These are phyloP conservation scores for Chytridiales sp. DNA, from an alignment of 371 early-diverging fungal genomes.

Conservation along the genomic window DNA sequence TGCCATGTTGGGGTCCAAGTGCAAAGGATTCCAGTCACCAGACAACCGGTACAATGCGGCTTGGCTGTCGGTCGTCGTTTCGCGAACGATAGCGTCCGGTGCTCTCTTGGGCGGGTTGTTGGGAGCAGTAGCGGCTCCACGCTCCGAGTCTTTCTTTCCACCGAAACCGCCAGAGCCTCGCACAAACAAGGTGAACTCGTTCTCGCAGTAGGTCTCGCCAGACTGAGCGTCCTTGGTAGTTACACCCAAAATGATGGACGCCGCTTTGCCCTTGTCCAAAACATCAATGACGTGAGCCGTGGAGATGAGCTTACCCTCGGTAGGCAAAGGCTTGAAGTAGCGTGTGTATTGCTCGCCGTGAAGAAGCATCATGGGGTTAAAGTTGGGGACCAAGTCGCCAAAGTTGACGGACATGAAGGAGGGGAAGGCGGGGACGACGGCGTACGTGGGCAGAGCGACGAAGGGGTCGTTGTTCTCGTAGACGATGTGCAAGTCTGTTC, in stretches of 20 bases:
- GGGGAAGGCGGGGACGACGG: slow-evolving; percentile 82
- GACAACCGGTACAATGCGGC: slow-evolving; percentile 90
- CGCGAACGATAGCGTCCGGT: slow-evolving; percentile 77
- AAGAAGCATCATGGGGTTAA: slow-evolving; percentile 96
- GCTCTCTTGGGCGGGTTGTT: slow-evolving; percentile 75
- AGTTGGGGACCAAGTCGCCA: slow-evolving; percentile 77
- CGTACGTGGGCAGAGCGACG: slow-evolving; percentile 83
- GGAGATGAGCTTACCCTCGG: slow-evolving; percentile 73
- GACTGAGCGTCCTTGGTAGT: slow-evolving; percentile 70
- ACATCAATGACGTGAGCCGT: slow-evolving; percentile 83
- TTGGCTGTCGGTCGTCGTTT: slow-evolving; percentile 86
- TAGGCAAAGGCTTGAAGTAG: slow-evolving; percentile 79
- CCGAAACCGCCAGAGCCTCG: slow-evolving; percentile 91
- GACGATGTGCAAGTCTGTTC: slow-evolving; percentile 79
- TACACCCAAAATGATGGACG: slow-evolving; percentile 76
- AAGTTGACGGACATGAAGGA: slow-evolving; percentile 66
- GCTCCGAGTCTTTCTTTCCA: slow-evolving; percentile 68
- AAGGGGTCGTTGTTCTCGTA: slow-evolving; percentile 88
- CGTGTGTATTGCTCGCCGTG: slow-evolving; percentile 97
- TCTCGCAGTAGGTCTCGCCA: slow-evolving; percentile 76
- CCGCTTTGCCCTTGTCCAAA: slow-evolving; percentile 95
- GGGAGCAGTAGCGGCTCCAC: slow-evolving; percentile 72
- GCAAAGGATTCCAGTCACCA: slow-evolving; percentile 73
- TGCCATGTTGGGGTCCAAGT: slow-evolving; percentile 95
- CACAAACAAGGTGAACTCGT: slow-evolving; percentile 90